A percentile compares a stretch with the other conserved stretches of the same genome.
Evolutionary conservation across 371 early-diverging fungal species (phyloP).

Genomic region (Mucor sp.): DNA sequence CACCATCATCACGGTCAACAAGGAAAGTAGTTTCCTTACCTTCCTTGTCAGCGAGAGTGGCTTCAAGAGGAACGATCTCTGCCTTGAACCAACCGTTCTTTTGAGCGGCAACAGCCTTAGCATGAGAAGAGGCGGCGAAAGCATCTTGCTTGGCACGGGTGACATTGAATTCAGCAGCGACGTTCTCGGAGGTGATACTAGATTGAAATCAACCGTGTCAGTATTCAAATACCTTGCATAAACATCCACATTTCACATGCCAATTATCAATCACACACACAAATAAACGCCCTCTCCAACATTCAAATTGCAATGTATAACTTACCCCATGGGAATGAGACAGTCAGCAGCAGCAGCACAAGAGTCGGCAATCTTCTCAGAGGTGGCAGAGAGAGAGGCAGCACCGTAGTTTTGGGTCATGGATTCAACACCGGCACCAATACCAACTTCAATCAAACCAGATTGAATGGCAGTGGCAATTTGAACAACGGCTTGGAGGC

Average conservation of each 20-base stretch:
- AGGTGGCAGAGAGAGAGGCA: slow-evolving; percentile 70
- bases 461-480: slow-evolving; percentile 91
- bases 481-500: slow-evolving; percentile 92
- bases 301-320: slow-evolving; percentile 7
- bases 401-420: slow-evolving; percentile 95
- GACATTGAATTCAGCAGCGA: slow-evolving; percentile 84
- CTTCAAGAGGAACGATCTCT: slow-evolving; percentile 92
- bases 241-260: not conserved
- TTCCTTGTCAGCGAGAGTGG: slow-evolving; percentile 72
- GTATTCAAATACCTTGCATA: not conserved
- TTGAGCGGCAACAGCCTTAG: slow-evolving; percentile 85
- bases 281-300: not conserved
- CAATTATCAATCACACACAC: not conserved
- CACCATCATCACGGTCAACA: slow-evolving; percentile 90
- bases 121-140: slow-evolving; percentile 83
- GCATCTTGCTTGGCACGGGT: slow-evolving; percentile 88
- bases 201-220: not conserved
- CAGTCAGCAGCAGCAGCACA: slow-evolving; percentile 81
- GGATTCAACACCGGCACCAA: slow-evolving; percentile 98
- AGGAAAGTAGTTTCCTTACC: slow-evolving; percentile 68
- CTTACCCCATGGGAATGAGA: slow-evolving; percentile 84
- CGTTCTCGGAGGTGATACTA: slow-evolving; percentile 95
- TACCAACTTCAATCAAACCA: slow-evolving; percentile 94
- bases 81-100: slow-evolving; percentile 88
- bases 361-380: slow-evolving; percentile 71